Base-by-base conservation (phyloP, 352 stramenopile genomes). In the Thraustochytrium sp. region DNA sequence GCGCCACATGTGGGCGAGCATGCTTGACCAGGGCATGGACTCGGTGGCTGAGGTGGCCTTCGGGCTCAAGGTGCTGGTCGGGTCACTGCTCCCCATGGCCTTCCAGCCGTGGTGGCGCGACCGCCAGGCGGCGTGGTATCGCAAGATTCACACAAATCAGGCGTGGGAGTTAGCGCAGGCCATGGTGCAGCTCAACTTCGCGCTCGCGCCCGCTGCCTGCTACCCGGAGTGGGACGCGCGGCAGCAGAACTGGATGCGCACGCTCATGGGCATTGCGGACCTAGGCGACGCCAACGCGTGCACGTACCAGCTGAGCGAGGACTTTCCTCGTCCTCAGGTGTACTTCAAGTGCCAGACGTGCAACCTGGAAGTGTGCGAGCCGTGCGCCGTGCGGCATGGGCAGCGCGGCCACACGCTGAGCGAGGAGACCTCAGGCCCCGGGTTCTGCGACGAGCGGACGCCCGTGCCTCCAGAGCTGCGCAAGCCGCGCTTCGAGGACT, bases 121-220 rank as follows among this genome's bases (percentile, higher is more conserved):
- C 18, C 48, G 53, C 26, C 23, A 61, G 38, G 21, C 11, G n/a
- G 44, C 76, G 11, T 80, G 68, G 68, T 48, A 46, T 16, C 29
- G 49, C 34, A 46, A 53, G 13, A 53, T 80, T 21, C 68, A 80
- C 42, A 80, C 68, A 11, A 80, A 80, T 26, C 68, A 80, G 34
- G 68, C 68, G 46, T 80, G 68, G 68, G 68, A 63, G 42, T 44
- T 80, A 13, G 68, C 68, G 0, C 68, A 80, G 37, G 68, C 68
- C 34, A 80, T 80, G 68, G 31, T 80, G 31, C 68, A 80, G 31
- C 46, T 80, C 4, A 80, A 64, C 53, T 80, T 63, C 76, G 68
- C 68, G 4, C 46, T 80, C 21, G 34, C 36, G 0, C 38, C 68
- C 8, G 21, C 34, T 8, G 42, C 68, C 11, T 80, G 53, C 49